Base-by-base conservation (phyloP, 2,329 filamentous ascomycete species). In the Pseudogymnoascus sp. region DNA sequence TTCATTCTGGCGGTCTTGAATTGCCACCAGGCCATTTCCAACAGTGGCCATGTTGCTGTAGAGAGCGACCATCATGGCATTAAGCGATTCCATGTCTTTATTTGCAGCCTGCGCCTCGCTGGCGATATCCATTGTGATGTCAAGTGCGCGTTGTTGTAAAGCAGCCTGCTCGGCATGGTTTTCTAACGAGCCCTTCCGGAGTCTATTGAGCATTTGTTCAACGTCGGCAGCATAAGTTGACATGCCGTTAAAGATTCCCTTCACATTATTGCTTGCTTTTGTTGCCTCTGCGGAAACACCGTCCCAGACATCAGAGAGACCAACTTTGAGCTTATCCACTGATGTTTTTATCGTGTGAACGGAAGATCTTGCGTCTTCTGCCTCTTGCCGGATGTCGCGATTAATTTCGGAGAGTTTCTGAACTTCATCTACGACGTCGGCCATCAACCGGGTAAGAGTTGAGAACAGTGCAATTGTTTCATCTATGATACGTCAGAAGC, bases 401-500 rank as follows among this genome's bases (percentile, higher is more conserved):
- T 60, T 60, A 6, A 60, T 37, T 38, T 63, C 12, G 11, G 50
- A 36, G 8, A 53, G 31, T 37, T 38, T 63, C 21, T 42, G 23
- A 4, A 62, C 40, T 21, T 50, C 59, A 25, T 40, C 59, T 4
- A 53, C 60, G 11, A 56, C 34, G 36, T 63, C 61, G 7, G 46
- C 40, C 60, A 62, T 62, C 14, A 62, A 7, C 8, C 40, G 36
- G 1, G 60, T 50, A 34, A 50, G 37, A 21, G 36, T 62, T 7
- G 37, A 38, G 16, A 46, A 68, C 56, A 61, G 73, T 70, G 60
- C 46, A 18, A 63, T 63, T 18, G 70, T 62, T 50, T 74, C 69
- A 59, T 74, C 72, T 73, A 40, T 4, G 61, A 11, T 5, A 46
- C 14, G 31, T 72, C 59, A 73, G 68, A 14, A 14, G 16, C 16